These are phyloP conservation scores for Notholithocarpus densiflorus DNA, from an alignment of 306 rosid species.

Conservation along the genomic window DNA sequence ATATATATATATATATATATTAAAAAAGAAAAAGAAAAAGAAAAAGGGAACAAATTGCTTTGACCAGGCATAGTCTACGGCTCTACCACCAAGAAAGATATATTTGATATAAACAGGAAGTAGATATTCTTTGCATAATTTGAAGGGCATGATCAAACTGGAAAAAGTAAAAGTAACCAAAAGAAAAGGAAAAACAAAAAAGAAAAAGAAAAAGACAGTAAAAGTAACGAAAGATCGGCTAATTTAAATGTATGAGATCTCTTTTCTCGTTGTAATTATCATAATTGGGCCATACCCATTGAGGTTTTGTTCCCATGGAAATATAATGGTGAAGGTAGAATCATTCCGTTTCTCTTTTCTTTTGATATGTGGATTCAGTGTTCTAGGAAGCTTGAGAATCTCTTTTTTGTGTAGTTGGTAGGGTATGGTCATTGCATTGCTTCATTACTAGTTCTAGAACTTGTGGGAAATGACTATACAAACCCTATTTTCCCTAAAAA, in stretches of 20 bases:
- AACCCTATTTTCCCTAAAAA: not conserved
- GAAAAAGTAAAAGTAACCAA: not conserved
- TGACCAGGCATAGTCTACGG: not conserved
- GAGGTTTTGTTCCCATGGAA: conserved; percentile 30
- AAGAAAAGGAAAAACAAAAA: too few species aligned
- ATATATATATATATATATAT: too few species aligned
- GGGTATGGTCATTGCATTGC: conserved; percentile 21
- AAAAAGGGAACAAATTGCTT: not conserved
- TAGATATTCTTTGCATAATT: not conserved
- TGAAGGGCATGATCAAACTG: not conserved
- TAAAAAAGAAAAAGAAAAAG: too few species aligned
- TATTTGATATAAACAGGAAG: not conserved
- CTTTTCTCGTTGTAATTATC: conserved; percentile 12
- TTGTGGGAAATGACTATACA: not conserved
- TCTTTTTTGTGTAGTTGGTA: conserved; percentile 5
- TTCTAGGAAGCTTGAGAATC: not conserved
- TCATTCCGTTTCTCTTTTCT: not conserved
- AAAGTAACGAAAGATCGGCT: not conserved
- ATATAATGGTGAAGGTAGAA: not conserved
- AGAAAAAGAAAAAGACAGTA: too few species aligned
- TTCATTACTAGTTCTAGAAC: not conserved
- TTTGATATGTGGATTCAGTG: conserved; percentile 7
- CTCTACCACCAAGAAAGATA: not conserved
- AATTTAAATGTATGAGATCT: not conserved
- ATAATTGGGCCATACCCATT: conserved; percentile 38